phyloP scores from a whole-genome alignment of 2,329 filamentous ascomycete species.

The Diaporthe citriasiana region DNA sequence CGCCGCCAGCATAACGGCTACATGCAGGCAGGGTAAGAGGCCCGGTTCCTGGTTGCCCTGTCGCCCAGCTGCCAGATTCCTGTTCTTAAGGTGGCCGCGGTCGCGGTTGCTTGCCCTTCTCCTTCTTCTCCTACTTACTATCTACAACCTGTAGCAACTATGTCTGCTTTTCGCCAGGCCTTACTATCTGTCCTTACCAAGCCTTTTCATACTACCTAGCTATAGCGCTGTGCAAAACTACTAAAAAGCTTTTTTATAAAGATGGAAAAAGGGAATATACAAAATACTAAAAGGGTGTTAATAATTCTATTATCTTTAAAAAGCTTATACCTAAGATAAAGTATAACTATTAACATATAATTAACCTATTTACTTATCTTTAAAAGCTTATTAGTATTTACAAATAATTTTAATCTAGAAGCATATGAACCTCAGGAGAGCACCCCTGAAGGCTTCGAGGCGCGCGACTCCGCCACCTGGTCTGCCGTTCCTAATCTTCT shows the following conservation, averaged over 20 bases:
- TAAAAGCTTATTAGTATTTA: neutral
- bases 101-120: neutral
- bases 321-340: too few species aligned
- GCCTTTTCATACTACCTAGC: neutral
- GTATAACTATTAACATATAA: too few species aligned
- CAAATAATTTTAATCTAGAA: too few species aligned
- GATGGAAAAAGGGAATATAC: neutral
- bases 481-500: too few species aligned
- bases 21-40: neutral
- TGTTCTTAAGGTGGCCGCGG: neutral
- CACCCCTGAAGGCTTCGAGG: too few species aligned
- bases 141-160: neutral
- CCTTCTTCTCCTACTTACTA: neutral
- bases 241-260: neutral
- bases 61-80: neutral
- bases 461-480: too few species aligned
- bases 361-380: too few species aligned
- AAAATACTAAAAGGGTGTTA: neutral
- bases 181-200: neutral
- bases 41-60: neutral
- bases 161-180: neutral
- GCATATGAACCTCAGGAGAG: too few species aligned
- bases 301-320: neutral
- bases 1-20: neutral
- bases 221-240: neutral